Base-by-base conservation (phyloP, 2,329 filamentous ascomycete species). In the Torrubiella hemipterigena region DNA sequence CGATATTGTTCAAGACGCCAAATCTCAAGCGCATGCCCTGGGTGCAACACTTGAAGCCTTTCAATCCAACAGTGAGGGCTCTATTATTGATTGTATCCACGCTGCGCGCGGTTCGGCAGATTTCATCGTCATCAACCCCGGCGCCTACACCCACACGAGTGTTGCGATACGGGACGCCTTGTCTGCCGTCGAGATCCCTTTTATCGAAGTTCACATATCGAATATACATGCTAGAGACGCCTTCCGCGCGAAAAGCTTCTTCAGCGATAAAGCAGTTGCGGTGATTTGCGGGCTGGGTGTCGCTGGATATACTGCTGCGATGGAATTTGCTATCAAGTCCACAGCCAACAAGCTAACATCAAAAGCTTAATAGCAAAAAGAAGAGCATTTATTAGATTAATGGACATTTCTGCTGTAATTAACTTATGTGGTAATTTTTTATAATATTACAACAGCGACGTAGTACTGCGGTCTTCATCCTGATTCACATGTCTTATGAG, bases 51-150 rank as follows among this genome's bases (percentile, higher is more conserved):
- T 87, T 15, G 54, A 67, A 8, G 53, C 65, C 23, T 82, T 81
- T 52, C 81, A 87, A 54, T 82, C 78, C 11, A 89, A 87, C 57
- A 75, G 81, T 49, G 82, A 89, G 54, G 81, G 81, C 33, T 73
- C 70, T 18, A 70, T 85, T 38, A 62, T 85, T 36, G 79, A 85
- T 56, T 69, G 77, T 38, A 79, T 89, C 41, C 81, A 87, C 33
- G 65, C 64, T 13, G 78, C 78, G 0, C 66, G 74, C 2, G 47
- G 47, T 3, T 58, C 59, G 2, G 57, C 73, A 14, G 75, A 81
- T 38, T 77, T 67, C 39, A 70, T 82, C 41, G 59, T 87, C 46
- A 84, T 87, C 59, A 87, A 87, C 55, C 74, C 81, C 0, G 82
- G 73, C 3, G 82, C 69, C 0, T 75, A 76, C 43, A 86, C 81